These are phyloP conservation scores for Colletotrichum paranaense DNA, from an alignment of 2,329 filamentous ascomycete genomes.

Conservation along the genomic window DNA sequence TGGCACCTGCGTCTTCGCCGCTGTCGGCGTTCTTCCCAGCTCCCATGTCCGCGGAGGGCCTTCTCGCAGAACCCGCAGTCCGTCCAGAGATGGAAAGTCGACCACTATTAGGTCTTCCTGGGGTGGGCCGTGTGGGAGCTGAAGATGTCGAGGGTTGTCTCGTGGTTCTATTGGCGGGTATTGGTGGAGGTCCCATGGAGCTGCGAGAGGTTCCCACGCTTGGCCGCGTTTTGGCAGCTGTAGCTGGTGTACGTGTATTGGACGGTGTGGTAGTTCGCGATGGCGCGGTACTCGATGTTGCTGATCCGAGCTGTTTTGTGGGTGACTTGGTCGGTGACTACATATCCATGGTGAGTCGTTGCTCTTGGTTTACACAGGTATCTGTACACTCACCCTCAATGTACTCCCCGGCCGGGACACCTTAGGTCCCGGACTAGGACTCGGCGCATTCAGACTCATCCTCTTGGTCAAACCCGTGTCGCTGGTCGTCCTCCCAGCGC, in stretches of 20 bases:
- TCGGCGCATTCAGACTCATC: slow-evolving; percentile 77
- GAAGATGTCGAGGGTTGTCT: slow-evolving; percentile 59
- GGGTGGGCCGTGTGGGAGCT: slow-evolving; percentile 40
- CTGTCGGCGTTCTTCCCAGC: slow-evolving; percentile 52
- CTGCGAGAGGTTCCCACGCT: slow-evolving; percentile 65
- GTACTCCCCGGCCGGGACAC: slow-evolving; percentile 66
- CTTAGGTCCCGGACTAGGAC: slow-evolving; percentile 76
- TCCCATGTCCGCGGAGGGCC: slow-evolving; percentile 59
- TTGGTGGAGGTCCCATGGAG: slow-evolving; percentile 75
- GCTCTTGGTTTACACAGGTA: neutral
- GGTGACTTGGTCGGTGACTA: slow-evolving; percentile 84
- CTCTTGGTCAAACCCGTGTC: slow-evolving; percentile 70
- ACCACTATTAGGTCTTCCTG: slow-evolving; percentile 52
- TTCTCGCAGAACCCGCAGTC: slow-evolving; percentile 51
- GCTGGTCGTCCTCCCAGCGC: slow-evolving; percentile 52
- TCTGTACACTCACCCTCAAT: slow-evolving; percentile 55
- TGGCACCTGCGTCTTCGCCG: slow-evolving; percentile 48
- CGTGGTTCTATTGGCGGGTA: slow-evolving; percentile 55
- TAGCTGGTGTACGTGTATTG: slow-evolving; percentile 58
- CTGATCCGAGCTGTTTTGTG: slow-evolving; percentile 75
- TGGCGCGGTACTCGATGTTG: slow-evolving; percentile 64
- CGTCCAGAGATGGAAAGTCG: slow-evolving; percentile 53
- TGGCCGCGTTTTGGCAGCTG: slow-evolving; percentile 63
- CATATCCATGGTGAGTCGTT: slow-evolving; percentile 17
- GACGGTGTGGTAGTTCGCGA: slow-evolving; percentile 76